Conservation (phyloP, 1,284 basidiomycete genomes). For the Irpex sp. region DNA sequence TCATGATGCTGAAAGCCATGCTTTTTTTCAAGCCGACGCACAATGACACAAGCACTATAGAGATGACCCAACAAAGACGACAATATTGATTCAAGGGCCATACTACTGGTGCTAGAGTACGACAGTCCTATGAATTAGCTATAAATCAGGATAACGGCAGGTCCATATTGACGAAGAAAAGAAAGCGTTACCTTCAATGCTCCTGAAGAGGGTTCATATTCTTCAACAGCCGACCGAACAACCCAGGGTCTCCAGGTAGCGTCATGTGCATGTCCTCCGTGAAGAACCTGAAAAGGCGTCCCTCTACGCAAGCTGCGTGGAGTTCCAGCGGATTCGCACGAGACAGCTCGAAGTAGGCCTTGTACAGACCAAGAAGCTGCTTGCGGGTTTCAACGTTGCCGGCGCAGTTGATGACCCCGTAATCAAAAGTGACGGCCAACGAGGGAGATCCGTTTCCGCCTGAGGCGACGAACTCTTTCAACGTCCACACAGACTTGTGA, state of each 20-base stretch:
- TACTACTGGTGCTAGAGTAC: too few species aligned
- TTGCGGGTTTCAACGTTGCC: slow-evolving; percentile 20
- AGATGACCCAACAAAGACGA: too few species aligned
- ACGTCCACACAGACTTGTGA: slow-evolving; percentile 34
- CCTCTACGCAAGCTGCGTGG: slow-evolving; percentile 31
- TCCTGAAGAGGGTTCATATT: not conserved
- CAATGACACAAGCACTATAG: too few species aligned
- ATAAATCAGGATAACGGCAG: too few species aligned
- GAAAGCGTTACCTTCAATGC: too few species aligned
- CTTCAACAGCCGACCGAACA: not conserved
- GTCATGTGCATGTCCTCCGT: slow-evolving; percentile 9
- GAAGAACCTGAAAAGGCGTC: slow-evolving; percentile 28
- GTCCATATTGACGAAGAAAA: too few species aligned
- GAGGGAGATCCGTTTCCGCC: slow-evolving; percentile 4
- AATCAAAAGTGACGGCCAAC: slow-evolving; percentile 26
- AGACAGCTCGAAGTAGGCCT: slow-evolving; percentile 21
- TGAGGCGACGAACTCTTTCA: slow-evolving; percentile 30
- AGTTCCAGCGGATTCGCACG: slow-evolving; percentile 28
- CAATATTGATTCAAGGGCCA: too few species aligned
- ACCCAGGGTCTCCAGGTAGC: not conserved
- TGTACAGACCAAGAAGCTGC: slow-evolving; percentile 29
- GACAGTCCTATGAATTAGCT: too few species aligned
- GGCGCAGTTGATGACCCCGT: slow-evolving; percentile 35
- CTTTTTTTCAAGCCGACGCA: too few species aligned
- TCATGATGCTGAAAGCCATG: too few species aligned